Conservation (phyloP, 140 eudicot species). For the Anethum foeniculum region DNA sequence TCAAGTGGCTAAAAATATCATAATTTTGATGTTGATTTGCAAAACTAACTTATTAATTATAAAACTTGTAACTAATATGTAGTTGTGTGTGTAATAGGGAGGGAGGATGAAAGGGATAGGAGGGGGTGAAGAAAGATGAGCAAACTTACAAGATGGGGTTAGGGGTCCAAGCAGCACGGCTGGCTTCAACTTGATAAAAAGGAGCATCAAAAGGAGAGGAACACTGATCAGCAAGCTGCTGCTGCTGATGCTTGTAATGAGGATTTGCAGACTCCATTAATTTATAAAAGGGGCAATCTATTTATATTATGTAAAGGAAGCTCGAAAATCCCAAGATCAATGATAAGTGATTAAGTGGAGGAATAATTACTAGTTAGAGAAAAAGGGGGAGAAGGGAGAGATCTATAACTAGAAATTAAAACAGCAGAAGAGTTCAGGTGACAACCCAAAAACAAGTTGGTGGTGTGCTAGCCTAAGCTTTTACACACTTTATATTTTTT, state of each 20-base stretch:
- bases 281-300: slow-evolving; percentile 14
- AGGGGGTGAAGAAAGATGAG: slow-evolving; percentile 8
- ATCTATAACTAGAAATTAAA: slow-evolving; percentile 1
- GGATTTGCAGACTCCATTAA: slow-evolving; percentile 74
- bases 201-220: slow-evolving; percentile 42
- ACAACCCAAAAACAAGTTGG: slow-evolving; percentile 36
- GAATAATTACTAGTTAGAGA: slow-evolving; percentile 18
- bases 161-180: slow-evolving; percentile 42
- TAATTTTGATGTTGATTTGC: not conserved
- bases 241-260: slow-evolving; percentile 34
- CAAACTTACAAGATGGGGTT: slow-evolving; percentile 57
- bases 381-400: not conserved
- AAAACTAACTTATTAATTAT: slow-evolving; percentile 5
- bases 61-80: not conserved
- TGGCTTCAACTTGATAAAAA: slow-evolving; percentile 39
- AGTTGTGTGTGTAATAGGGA: slow-evolving; percentile 1
- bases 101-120: slow-evolving; percentile 5
- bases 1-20: not conserved
- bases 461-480: slow-evolving; percentile 17
- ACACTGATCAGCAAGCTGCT: slow-evolving; percentile 28
- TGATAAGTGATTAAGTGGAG: not conserved
- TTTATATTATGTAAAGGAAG: slow-evolving; percentile 15
- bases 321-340: slow-evolving; percentile 94
- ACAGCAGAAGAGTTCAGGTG: slow-evolving; percentile 33
- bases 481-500: slow-evolving; percentile 25